Conservation (phyloP, 495 filamentous ascomycete genomes). For the Podospora tetraspora region DNA sequence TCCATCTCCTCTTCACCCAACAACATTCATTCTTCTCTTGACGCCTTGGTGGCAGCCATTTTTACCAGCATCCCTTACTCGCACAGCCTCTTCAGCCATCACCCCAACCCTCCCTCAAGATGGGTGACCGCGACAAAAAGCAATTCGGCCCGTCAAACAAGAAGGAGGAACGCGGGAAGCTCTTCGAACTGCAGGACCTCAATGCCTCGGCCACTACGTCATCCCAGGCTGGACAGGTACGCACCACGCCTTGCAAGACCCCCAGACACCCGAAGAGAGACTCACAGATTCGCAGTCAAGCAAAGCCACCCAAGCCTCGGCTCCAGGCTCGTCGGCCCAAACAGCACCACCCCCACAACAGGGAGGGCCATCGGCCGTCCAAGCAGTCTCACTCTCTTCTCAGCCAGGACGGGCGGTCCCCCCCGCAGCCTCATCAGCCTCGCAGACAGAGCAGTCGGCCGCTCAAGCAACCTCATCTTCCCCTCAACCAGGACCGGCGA, state of each 20-base stretch:
- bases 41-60: background rate
- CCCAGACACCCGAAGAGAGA: background rate
- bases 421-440: too few relatives aligned
- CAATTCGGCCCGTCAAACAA: too few relatives aligned
- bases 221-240: background rate
- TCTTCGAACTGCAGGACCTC: too few relatives aligned
- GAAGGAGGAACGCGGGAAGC: too few relatives aligned
- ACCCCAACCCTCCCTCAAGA: background rate
- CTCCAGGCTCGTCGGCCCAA: background rate
- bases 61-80: background rate
- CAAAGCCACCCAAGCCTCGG: background rate
- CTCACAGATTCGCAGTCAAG: background rate
- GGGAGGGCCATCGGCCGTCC: too few relatives aligned
- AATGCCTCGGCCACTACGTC: too few relatives aligned
- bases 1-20: background rate
- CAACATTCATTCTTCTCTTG: background rate
- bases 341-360: too few relatives aligned
- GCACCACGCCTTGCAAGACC: background rate
- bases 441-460: too few relatives aligned
- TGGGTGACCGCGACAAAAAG: background rate
- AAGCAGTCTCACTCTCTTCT: background rate
- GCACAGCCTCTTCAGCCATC: background rate
- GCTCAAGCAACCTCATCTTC: too few relatives aligned
- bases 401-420: background rate
- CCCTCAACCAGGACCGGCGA: too few relatives aligned